A percentile compares a stretch with the other conserved stretches of the same genome.
Evolutionary conservation across 352 stramenopile species (phyloP).

Genomic region (Phytophthora meadii): DNA sequence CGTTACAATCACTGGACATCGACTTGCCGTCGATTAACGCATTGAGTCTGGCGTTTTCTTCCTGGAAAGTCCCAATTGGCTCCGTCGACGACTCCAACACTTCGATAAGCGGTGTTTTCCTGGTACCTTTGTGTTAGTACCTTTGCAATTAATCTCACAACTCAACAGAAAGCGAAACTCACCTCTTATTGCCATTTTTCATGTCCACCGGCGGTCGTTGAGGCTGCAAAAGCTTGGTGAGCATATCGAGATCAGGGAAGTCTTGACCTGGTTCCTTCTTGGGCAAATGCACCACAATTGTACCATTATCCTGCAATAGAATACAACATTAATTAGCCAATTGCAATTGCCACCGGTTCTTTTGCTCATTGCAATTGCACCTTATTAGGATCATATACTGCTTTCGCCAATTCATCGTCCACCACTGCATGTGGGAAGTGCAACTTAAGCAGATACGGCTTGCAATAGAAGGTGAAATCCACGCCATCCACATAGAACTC

Average conservation of each 20-base stretch:
- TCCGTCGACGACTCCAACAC: conserved; percentile 62
- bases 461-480: conserved; percentile 96
- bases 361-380: conserved; percentile 32
- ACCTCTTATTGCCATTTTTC: conserved; percentile 42
- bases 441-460: conserved; percentile 98
- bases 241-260: conserved; percentile 93
- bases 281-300: conserved; percentile 90
- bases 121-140: conserved; percentile 11
- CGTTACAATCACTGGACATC: background rate
- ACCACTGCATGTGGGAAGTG: conserved; percentile 91
- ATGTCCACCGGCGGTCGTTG: conserved; percentile 52
- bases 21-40: conserved; percentile 29
- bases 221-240: conserved; percentile 91
- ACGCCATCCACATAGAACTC: conserved; percentile 91
- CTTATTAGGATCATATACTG: conserved; percentile 92
- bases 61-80: conserved; percentile 30
- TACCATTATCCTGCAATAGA: conserved; percentile 86
- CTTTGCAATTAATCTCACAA: background rate
- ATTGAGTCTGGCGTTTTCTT: conserved; percentile 31
- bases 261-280: conserved; percentile 90
- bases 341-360: conserved; percentile 6
- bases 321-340: background rate
- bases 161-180: conserved; percentile 6
- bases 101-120: conserved; percentile 80
- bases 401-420: conserved; percentile 91